Conservation (phyloP, 2,329 filamentous ascomycete genomes). For the Pseudogymnoascus sp. region DNA sequence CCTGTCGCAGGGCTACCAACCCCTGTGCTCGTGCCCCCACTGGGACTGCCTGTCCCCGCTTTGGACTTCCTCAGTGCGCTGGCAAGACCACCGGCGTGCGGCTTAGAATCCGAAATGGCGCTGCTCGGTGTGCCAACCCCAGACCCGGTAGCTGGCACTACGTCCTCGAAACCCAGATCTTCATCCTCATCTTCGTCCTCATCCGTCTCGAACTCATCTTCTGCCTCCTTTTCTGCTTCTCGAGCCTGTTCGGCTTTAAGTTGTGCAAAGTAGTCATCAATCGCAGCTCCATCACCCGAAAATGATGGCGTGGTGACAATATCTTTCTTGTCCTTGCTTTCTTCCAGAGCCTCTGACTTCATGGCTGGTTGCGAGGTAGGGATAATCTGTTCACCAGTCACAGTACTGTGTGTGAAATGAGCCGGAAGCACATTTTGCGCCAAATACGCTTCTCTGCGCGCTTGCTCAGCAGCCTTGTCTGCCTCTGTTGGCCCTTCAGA, state of each 20-base stretch:
- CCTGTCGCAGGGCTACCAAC: conserved; percentile 30
- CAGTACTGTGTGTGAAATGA: conserved; percentile 67
- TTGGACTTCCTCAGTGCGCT: conserved; percentile 29
- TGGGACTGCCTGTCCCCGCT: conserved; percentile 19
- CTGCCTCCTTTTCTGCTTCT: conserved; percentile 42
- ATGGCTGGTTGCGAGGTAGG: conserved; percentile 33
- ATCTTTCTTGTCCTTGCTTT: conserved; percentile 45
- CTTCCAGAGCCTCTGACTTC: conserved; percentile 33
- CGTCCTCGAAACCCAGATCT: conserved; percentile 44
- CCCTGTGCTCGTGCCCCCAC: conserved; percentile 29
- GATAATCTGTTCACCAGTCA: conserved; percentile 57
- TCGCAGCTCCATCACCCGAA: conserved; percentile 49
- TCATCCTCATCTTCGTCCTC: conserved; percentile 42
- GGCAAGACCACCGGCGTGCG: conserved; percentile 17
- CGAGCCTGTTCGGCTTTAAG: conserved; percentile 56
- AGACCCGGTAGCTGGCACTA: conserved; percentile 24
- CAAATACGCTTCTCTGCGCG: conserved; percentile 59
- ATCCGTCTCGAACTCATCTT: conserved; percentile 46
- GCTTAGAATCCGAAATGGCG: conserved; percentile 13
- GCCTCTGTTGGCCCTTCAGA: conserved; percentile 60
- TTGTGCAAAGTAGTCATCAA: conserved; percentile 63
- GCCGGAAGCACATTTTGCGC: conserved; percentile 63
- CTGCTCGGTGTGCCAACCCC: conserved; percentile 26
- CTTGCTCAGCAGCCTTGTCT: conserved; percentile 58
- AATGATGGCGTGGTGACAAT: conserved; percentile 33